Percentiles rank a stretch among this genome's conserved stretches.
Conservation (phyloP, 495 filamentous ascomycete species). For the Penicillium macrosclerotiorum region DNA sequence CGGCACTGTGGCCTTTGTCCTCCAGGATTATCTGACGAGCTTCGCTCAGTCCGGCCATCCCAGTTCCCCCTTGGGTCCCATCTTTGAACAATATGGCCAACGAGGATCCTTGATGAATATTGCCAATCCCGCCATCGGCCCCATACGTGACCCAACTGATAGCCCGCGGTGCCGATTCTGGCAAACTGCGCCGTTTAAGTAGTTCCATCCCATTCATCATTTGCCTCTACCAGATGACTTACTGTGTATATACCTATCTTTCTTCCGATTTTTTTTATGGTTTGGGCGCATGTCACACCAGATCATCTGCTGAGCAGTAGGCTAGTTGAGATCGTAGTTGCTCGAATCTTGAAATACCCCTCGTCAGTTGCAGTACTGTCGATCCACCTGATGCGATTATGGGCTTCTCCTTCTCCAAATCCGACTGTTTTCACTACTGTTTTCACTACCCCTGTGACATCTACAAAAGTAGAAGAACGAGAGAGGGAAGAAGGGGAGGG, state of each 20-base stretch:
- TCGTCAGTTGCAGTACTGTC: too few species aligned
- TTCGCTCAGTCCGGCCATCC: slow-evolving; percentile 52
- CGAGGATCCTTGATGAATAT: slow-evolving; percentile 40
- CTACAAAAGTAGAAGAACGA: background rate
- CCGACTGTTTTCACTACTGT: too few species aligned
- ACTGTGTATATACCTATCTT: background rate
- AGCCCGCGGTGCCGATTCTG: slow-evolving; percentile 46
- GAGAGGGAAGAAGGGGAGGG: too few species aligned
- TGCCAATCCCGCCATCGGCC: slow-evolving; percentile 36
- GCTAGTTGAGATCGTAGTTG: too few species aligned
- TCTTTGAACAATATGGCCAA: slow-evolving; percentile 41
- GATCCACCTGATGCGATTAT: too few species aligned
- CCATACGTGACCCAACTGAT: slow-evolving; percentile 41
- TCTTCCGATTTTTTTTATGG: too few species aligned
- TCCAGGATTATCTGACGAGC: slow-evolving; percentile 60
- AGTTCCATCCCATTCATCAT: background rate
- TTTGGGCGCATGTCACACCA: too few species aligned
- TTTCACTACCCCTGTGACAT: too few species aligned
- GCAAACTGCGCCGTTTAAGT: slow-evolving; percentile 22
- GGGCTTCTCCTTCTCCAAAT: too few species aligned
- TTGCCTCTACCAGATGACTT: background rate
- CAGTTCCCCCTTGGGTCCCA: slow-evolving; percentile 34
- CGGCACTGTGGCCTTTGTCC: slow-evolving; percentile 43
- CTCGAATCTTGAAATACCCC: too few species aligned
- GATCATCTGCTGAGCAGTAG: too few species aligned